Evolutionary conservation across 495 filamentous ascomycete species (phyloP).

Genomic region (Sabuloglossum arenarium): DNA sequence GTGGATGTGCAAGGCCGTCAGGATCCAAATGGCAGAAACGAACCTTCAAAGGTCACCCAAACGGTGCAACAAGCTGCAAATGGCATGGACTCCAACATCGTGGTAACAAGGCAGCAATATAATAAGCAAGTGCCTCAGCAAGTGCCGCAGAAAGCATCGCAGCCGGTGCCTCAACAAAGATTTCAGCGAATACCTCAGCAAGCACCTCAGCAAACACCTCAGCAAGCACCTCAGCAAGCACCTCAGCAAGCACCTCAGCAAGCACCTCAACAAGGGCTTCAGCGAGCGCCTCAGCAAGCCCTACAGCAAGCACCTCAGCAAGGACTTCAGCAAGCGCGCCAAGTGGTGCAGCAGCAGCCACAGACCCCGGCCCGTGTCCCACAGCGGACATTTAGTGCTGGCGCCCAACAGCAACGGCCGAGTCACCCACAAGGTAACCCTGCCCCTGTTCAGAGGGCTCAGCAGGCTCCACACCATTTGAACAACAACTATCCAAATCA

Average conservation of each 20-base stretch:
- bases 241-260: not conserved
- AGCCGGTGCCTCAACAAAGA: not conserved
- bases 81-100: not conserved
- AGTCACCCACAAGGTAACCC: not conserved
- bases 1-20: not conserved
- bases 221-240: not conserved
- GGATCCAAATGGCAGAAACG: not conserved
- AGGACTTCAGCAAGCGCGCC: not conserved
- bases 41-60: not conserved
- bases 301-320: not conserved
- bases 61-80: not conserved
- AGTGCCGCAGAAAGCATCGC: not conserved
- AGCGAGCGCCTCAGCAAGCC: not conserved
- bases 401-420: not conserved
- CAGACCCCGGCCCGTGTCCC: not conserved
- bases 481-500: not conserved
- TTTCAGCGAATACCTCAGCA: not conserved
- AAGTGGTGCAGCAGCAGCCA: not conserved
- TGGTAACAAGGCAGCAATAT: not conserved
- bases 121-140: not conserved
- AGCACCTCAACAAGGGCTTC: not conserved
- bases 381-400: not conserved
- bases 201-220: not conserved
- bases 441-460: not conserved
- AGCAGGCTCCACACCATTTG: not conserved